A percentile compares a stretch with the other conserved stretches of the same genome.
These are phyloP conservation scores for Malassezia japonica DNA, from an alignment of 1,284 basidiomycete species.

Conservation along the genomic window DNA sequence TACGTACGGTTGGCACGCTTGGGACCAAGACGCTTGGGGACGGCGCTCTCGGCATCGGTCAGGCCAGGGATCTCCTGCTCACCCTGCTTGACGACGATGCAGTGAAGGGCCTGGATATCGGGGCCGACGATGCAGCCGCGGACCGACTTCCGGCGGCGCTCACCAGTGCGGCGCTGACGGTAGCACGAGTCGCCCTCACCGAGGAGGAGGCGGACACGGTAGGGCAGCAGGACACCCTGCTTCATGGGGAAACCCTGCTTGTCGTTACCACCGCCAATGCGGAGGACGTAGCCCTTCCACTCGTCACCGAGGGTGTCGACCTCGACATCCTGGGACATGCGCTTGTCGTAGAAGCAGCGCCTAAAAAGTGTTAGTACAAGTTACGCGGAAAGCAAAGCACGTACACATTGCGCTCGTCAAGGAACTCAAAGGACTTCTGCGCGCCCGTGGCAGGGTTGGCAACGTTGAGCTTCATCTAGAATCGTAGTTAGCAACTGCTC, in stretches of 20 bases:
- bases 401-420: constrained; percentile 76
- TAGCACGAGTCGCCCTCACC: constrained; percentile 95
- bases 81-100: constrained; percentile 95
- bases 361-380: constrained; percentile 10
- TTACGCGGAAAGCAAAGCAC: not conserved
- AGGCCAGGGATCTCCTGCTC: constrained; percentile 82
- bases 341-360: constrained; percentile 92
- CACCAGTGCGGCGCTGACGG: constrained; percentile 80
- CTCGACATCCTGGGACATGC: constrained; percentile 87
- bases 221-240: constrained; percentile 89
- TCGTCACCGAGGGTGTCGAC: constrained; percentile 86
- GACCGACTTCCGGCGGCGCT: constrained; percentile 97
- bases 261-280: constrained; percentile 94
- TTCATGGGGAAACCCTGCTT: constrained; percentile 85
- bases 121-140: constrained; percentile 89
- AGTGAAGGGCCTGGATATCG: constrained; percentile 88
- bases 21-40: constrained; percentile 90
- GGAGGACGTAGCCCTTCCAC: constrained; percentile 93
- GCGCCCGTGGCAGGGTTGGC: constrained; percentile 87
- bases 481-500: constrained; percentile 20
- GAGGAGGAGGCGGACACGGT: constrained; percentile 90
- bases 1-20: constrained; percentile 53
- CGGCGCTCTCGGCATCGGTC: constrained; percentile 66
- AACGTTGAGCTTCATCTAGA: constrained; percentile 87
- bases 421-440: constrained; percentile 84